These are phyloP conservation scores for Candida stauntonica DNA, from an alignment of 805 yeast species.

Conservation along the genomic window DNA sequence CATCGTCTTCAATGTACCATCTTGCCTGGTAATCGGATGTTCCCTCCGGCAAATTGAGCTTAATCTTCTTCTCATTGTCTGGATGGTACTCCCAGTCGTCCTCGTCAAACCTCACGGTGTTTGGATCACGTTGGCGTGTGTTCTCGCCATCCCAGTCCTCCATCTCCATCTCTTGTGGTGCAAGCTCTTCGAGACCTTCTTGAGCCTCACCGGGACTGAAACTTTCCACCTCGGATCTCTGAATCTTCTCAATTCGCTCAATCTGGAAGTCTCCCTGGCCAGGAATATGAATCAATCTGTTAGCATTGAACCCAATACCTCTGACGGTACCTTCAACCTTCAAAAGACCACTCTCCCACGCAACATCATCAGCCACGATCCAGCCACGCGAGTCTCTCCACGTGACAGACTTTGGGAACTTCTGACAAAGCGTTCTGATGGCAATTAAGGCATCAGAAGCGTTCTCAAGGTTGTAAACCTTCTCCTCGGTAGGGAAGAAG, in stretches of 20 bases:
- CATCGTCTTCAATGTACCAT: slow-evolving; percentile 66
- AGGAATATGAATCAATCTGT: slow-evolving; percentile 79
- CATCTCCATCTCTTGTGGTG: slow-evolving; percentile 51
- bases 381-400: slow-evolving; percentile 97
- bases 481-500: slow-evolving; percentile 78
- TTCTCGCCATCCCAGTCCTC: slow-evolving; percentile 37
- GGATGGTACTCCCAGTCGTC: slow-evolving; percentile 37
- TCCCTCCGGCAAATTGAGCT: slow-evolving; percentile 61
- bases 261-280: slow-evolving; percentile 88
- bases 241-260: slow-evolving; percentile 54
- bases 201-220: slow-evolving; percentile 39
- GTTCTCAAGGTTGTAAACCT: slow-evolving; percentile 65
- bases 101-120: slow-evolving; percentile 32
- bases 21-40: slow-evolving; percentile 76
- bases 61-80: slow-evolving; percentile 33
- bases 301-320: slow-evolving; percentile 77
- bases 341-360: slow-evolving; percentile 39
- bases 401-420: slow-evolving; percentile 73
- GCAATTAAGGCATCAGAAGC: slow-evolving; percentile 68
- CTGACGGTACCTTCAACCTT: slow-evolving; percentile 80
- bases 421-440: slow-evolving; percentile 75
- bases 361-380: slow-evolving; percentile 64
- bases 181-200: slow-evolving; percentile 57
- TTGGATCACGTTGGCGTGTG: slow-evolving; percentile 25
- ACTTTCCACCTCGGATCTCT: slow-evolving; percentile 26